phyloP scores from a whole-genome alignment of 371 early-diverging fungal species.

The Mortierella sp. region DNA sequence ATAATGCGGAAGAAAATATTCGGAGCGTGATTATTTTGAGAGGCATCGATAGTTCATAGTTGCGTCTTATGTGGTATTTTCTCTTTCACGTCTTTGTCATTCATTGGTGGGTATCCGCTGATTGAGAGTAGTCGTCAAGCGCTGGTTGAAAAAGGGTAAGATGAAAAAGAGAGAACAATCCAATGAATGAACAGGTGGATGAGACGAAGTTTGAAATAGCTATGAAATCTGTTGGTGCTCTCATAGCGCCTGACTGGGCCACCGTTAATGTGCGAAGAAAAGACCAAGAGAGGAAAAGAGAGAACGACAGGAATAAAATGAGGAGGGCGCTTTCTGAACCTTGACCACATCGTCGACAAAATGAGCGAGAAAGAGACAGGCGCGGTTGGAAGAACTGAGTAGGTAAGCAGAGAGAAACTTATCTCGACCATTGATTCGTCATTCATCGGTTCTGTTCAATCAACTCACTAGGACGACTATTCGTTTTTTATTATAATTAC shows the following conservation, averaged over 20 bases:
- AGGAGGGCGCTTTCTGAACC: background rate
- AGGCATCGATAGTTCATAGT: background rate
- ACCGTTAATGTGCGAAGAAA: background rate
- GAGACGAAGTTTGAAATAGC: background rate
- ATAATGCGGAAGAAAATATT: slow-evolving; percentile 4
- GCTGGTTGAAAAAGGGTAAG: background rate
- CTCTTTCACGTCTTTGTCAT: background rate
- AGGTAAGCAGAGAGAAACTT: too few species aligned
- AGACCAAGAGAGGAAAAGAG: background rate
- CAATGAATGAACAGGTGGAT: background rate
- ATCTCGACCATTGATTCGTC: too few species aligned
- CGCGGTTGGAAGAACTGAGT: too few species aligned
- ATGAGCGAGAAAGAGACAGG: background rate
- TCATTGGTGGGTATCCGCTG: background rate
- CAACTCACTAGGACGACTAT: too few species aligned
- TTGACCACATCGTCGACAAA: background rate
- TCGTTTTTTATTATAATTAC: background rate
- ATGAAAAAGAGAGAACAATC: background rate
- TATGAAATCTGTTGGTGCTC: background rate
- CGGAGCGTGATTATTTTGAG: background rate
- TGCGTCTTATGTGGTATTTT: background rate
- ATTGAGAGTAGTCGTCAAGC: background rate
- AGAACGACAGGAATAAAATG: background rate
- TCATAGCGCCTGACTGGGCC: background rate
- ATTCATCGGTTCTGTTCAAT: too few species aligned